phyloP scores from a whole-genome alignment of 2,329 filamentous ascomycete genomes.

The Colletotrichum melonis region DNA sequence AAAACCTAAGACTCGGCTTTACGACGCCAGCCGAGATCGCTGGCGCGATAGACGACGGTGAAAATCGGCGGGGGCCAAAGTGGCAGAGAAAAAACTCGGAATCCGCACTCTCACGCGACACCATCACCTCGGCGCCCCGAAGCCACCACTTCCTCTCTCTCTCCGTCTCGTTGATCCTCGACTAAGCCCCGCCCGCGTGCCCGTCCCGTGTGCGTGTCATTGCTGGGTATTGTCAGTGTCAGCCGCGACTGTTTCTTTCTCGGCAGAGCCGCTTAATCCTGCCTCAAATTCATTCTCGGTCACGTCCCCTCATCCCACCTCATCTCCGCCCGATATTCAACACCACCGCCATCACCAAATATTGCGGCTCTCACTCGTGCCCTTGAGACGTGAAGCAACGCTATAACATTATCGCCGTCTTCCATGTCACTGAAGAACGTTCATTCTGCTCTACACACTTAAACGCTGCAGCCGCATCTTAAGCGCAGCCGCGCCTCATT shows the following conservation, averaged over 20 bases:
- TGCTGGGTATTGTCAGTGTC: too few species aligned
- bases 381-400: background rate
- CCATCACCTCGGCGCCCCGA: background rate
- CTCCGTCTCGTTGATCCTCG: background rate
- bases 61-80: background rate
- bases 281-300: background rate
- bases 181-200: background rate
- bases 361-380: background rate
- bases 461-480: background rate
- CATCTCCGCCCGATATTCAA: background rate
- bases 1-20: background rate
- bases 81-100: background rate
- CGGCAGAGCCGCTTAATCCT: constrained; percentile 5
- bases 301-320: background rate
- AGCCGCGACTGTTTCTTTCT: background rate
- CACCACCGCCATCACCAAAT: background rate
- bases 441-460: background rate
- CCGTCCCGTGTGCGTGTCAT: background rate
- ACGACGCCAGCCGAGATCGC: constrained; percentile 6
- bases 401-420: background rate
- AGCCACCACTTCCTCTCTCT: background rate
- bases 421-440: background rate
- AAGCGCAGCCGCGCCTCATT: background rate
- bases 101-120: constrained; percentile 5
- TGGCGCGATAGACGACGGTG: background rate